Evolutionary conservation across 495 filamentous ascomycete species (phyloP), one percentile per base, ranked within the genome.

Genomic region (Penicillium bialowiezense): DNA sequence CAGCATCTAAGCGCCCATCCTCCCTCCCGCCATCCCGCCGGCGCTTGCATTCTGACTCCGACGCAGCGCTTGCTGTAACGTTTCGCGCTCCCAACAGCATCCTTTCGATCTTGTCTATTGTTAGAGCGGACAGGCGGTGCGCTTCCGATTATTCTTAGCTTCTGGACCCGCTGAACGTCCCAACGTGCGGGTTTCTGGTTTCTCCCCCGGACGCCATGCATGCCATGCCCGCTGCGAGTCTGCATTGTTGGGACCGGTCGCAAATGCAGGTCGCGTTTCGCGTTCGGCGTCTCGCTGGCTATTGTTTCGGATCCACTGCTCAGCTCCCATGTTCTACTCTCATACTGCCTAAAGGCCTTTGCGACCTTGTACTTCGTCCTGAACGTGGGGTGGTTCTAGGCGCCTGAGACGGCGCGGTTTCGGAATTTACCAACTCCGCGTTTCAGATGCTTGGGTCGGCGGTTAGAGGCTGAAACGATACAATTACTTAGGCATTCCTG

Each of bases 1-100:
- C n/a, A n/a, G 46, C 36, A 40, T 50, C 48, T 55, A 59, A 55
- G 56, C 56, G 56, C 56, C 52, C 44, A 14, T 37, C 51, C 37
- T 34, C 20, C 12, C 5, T 24, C 19, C 34, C 48, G 23, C 23
- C 10, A n/a, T 47, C 52, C 48, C 52, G 55, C 55, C 47, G 52
- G 48, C 56, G 56, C 56, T 34, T 55, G 41, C 51, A 46, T 10
- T 41, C 28, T 28, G 39, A 28, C 15, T 44, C 10, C 37, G n/a
- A n/a, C n/a, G n/a, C 7, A 51, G 51, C 48, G 48, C 48, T 55
- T 49, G 44, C 37, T 23, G 36, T 46, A 14, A 17, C 18, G 12
- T 13, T 32, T 32, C 29, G 29, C 29, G 29, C 29, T 12, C 3
- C 29, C 29, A 10, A 7, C 12, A 10, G 29, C 29, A 14, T 37